phyloP scores from a whole-genome alignment of 257 asterid genomes.

The Echites panduratus region DNA sequence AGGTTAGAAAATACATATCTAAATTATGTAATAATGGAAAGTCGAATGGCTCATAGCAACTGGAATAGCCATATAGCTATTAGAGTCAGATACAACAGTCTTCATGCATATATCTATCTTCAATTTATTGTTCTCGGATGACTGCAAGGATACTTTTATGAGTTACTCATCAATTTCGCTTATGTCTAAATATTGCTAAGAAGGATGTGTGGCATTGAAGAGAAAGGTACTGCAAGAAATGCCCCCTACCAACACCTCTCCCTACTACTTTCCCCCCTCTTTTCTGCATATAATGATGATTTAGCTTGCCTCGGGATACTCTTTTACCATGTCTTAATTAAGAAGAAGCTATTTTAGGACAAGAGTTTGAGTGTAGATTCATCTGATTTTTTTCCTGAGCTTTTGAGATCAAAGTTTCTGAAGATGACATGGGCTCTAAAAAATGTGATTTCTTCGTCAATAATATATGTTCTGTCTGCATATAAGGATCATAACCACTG shows the following conservation, averaged over 20 bases:
- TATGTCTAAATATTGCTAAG: too few relatives aligned
- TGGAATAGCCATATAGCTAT: neutral
- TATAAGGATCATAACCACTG: constrained; percentile 9
- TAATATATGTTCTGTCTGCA: constrained; percentile 93
- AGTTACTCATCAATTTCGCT: neutral
- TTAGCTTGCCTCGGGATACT: neutral
- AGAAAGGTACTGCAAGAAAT: neutral
- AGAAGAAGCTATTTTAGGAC: too few relatives aligned
- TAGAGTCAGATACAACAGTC: neutral
- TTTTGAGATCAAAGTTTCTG: constrained; percentile 84
- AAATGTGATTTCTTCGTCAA: constrained; percentile 94
- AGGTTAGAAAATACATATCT: too few relatives aligned
- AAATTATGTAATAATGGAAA: too few relatives aligned
- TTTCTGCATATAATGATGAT: neutral
- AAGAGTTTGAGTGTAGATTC: too few relatives aligned
- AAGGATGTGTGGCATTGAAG: neutral
- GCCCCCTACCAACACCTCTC: too few relatives aligned
- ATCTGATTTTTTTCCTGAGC: constrained; percentile 26
- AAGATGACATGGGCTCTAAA: constrained; percentile 95
- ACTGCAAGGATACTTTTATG: neutral
- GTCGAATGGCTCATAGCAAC: neutral
- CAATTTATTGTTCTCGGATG: neutral
- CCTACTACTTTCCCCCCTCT: too few relatives aligned
- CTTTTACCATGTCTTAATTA: neutral
- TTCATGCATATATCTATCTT: neutral